Evolutionary conservation across 805 yeast species (phyloP).

Genomic region (Dipodascus geniculatus): DNA sequence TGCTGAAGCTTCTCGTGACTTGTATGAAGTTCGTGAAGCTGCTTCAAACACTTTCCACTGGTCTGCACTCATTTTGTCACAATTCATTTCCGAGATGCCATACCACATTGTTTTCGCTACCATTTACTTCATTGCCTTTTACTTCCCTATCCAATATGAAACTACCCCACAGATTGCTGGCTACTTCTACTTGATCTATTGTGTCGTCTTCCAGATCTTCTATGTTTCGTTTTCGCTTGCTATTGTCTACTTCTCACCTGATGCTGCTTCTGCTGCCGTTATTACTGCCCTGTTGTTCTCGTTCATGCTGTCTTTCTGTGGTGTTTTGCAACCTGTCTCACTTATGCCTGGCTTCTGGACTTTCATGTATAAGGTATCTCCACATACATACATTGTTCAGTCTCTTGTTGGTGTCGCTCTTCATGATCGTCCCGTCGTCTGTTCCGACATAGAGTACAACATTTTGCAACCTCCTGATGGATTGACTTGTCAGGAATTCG

Average conservation of each 20-base stretch:
- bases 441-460: slow-evolving; percentile 39
- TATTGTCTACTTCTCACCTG: slow-evolving; percentile 46
- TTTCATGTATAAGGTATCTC: slow-evolving; percentile 68
- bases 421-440: slow-evolving; percentile 41
- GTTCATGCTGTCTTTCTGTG: slow-evolving; percentile 53
- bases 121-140: slow-evolving; percentile 41
- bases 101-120: slow-evolving; percentile 41
- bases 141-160: slow-evolving; percentile 36
- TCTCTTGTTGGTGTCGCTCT: slow-evolving; percentile 37
- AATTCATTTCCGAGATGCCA: slow-evolving; percentile 48
- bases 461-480: slow-evolving; percentile 45
- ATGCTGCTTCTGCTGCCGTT: slow-evolving; percentile 58
- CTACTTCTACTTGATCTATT: slow-evolving; percentile 38
- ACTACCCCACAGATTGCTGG: slow-evolving; percentile 38
- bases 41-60: slow-evolving; percentile 66
- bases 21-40: slow-evolving; percentile 60
- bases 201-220: slow-evolving; percentile 39
- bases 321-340: slow-evolving; percentile 47
- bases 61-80: slow-evolving; percentile 45
- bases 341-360: slow-evolving; percentile 77
- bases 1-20: slow-evolving; percentile 45
- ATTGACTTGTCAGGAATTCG: slow-evolving; percentile 50
- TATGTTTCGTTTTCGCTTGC: slow-evolving; percentile 44
- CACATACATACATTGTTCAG: slow-evolving; percentile 56
- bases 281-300: slow-evolving; percentile 44